phyloP scores from a whole-genome alignment of 2,329 filamentous ascomycete species.

The Fusarium anthophilum region DNA sequence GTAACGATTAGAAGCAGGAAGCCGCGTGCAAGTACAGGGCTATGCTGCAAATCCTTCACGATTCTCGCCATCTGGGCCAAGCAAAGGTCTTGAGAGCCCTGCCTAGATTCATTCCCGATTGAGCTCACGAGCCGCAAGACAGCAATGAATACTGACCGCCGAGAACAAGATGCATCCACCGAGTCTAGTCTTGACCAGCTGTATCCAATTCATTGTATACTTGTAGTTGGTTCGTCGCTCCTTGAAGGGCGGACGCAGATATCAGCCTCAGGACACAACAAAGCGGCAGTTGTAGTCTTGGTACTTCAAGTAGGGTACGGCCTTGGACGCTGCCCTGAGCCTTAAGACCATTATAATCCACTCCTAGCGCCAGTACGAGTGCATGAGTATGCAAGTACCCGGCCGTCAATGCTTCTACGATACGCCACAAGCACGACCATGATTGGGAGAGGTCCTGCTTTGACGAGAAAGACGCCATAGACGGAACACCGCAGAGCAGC shows the following conservation, averaged over 20 bases:
- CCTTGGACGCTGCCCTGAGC: constrained; percentile 36
- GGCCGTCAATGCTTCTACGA: constrained; percentile 57
- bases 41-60: constrained; percentile 32
- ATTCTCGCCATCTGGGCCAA: constrained; percentile 44
- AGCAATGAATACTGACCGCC: constrained; percentile 26
- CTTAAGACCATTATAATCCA: constrained; percentile 28
- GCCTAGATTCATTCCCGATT: constrained; percentile 31
- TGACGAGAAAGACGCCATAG: constrained; percentile 40
- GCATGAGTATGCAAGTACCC: constrained; percentile 61
- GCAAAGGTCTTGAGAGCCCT: constrained; percentile 34
- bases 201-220: constrained; percentile 5
- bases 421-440: constrained; percentile 58
- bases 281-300: constrained; percentile 27
- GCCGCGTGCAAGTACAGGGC: constrained; percentile 42
- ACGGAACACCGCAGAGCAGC: constrained; percentile 43
- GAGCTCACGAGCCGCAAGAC: constrained; percentile 31
- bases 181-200: constrained; percentile 24
- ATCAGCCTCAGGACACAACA: constrained; percentile 14
- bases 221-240: neutral
- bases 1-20: constrained; percentile 44
- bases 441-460: constrained; percentile 49
- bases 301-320: constrained; percentile 21
- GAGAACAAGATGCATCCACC: constrained; percentile 21
- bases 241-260: constrained; percentile 19
- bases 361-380: constrained; percentile 35